phyloP scores from a whole-genome alignment of 306 rosid genomes.

The Quercus cerris region DNA sequence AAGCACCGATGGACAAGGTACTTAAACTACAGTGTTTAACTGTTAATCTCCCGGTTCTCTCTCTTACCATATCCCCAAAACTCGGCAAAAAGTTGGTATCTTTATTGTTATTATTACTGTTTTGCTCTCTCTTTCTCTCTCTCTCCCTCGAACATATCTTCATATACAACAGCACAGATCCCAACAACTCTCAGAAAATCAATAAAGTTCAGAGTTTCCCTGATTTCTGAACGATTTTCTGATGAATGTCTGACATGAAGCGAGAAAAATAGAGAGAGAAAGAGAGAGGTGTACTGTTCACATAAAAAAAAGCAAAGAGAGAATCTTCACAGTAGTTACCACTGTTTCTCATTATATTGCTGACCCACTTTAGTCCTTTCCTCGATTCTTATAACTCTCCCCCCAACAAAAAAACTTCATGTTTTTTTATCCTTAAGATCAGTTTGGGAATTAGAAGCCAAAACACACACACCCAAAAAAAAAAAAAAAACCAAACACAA shows the following conservation, averaged over 20 bases:
- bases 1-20: slow-evolving; percentile 74
- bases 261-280: slow-evolving; percentile 27
- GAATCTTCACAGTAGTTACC: slow-evolving; percentile 74
- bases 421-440: not conserved
- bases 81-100: slow-evolving; percentile 43
- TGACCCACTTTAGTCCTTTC: slow-evolving; percentile 44
- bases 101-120: slow-evolving; percentile 41
- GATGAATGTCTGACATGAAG: slow-evolving; percentile 57
- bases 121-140: slow-evolving; percentile 11
- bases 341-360: slow-evolving; percentile 29
- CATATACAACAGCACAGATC: slow-evolving; percentile 68
- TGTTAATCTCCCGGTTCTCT: slow-evolving; percentile 33
- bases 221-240: slow-evolving; percentile 81
- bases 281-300: slow-evolving; percentile 24
- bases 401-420: slow-evolving; percentile 10
- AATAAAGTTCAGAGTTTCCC: slow-evolving; percentile 58
- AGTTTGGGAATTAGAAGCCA: not conserved
- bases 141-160: slow-evolving; percentile 26
- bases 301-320: slow-evolving; percentile 28
- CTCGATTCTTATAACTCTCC: slow-evolving; percentile 12
- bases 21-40: slow-evolving; percentile 13
- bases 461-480: not conserved
- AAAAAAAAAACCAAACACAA: too few relatives aligned
- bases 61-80: slow-evolving; percentile 35
- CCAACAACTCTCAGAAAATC: slow-evolving; percentile 69